Evolutionary conservation across 345 rosid genomes (phyloP).

Genomic region (Populus davidiana): DNA sequence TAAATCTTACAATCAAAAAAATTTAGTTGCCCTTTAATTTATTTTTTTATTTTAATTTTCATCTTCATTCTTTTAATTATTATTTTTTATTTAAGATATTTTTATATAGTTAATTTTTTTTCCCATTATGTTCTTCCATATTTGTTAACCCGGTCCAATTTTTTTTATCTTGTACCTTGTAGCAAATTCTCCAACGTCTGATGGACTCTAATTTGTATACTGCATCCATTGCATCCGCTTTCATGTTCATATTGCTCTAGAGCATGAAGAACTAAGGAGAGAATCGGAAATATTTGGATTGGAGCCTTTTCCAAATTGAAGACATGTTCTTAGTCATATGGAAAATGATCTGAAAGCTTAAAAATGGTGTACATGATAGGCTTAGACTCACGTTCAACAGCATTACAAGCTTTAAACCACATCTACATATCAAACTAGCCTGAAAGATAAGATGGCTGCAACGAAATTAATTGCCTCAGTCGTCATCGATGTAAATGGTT

Average conservation of each 20-base stretch:
- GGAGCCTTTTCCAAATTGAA: neutral
- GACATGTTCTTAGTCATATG: neutral
- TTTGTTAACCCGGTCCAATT: no score
- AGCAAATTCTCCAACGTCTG: neutral
- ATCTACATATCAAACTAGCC: conserved; percentile 14
- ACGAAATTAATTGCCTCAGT: conserved; percentile 30
- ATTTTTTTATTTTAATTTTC: no score
- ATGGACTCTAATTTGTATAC: neutral
- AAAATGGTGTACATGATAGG: neutral
- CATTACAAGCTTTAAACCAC: conserved; percentile 2
- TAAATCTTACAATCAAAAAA: no score
- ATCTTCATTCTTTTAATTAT: no score
- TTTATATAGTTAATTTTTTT: no score
- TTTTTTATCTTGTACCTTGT: no score
- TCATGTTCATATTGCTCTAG: neutral
- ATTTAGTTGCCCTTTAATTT: no score
- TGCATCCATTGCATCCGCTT: neutral
- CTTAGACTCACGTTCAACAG: neutral
- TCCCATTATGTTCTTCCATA: no score
- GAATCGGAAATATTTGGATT: neutral
- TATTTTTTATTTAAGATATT: no score
- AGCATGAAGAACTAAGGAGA: neutral
- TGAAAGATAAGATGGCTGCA: neutral
- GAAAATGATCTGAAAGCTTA: neutral
- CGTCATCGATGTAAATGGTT: conserved; percentile 80